These are phyloP conservation scores for Kingdonia uniflora DNA, from an alignment of 164 flowering plant species.

Conservation along the genomic window DNA sequence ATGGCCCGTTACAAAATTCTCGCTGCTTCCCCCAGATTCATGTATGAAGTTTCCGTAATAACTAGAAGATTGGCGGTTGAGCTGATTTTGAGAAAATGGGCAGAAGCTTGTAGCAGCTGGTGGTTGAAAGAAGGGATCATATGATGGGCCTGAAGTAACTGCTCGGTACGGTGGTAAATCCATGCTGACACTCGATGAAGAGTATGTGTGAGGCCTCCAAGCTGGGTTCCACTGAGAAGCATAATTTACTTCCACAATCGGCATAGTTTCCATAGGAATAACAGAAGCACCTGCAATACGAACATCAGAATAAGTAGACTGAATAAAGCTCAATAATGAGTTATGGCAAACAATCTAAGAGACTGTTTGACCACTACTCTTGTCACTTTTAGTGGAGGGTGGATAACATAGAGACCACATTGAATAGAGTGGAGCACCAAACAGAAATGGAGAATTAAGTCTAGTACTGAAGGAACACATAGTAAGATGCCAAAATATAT, in stretches of 20 bases:
- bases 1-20: conserved; percentile 27
- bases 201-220: conserved; percentile 26
- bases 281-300: conserved; percentile 13
- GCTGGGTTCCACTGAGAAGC: conserved; percentile 35
- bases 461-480: no score
- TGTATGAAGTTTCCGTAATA: conserved; percentile 8
- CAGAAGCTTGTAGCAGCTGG: conserved; percentile 21
- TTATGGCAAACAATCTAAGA: no score
- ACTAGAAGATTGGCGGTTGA: conserved; percentile 28
- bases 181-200: conserved; percentile 23
- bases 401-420: no score
- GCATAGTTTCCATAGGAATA: conserved; percentile 26
- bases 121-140: conserved; percentile 28
- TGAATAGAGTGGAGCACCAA: no score
- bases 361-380: no score
- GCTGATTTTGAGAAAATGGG: conserved; percentile 20
- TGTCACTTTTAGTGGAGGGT: no score
- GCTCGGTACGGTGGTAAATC: conserved; percentile 25
- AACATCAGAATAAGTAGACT: background rate
- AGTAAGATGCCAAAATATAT: no score
- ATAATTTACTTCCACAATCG: conserved; percentile 7
- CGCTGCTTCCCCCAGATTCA: conserved; percentile 23
- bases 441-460: no score
- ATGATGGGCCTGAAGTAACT: conserved; percentile 24
- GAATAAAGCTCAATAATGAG: no score